Evolutionary conservation across 2,329 filamentous ascomycete species (phyloP).

Genomic region (Nectriaceae sp.): DNA sequence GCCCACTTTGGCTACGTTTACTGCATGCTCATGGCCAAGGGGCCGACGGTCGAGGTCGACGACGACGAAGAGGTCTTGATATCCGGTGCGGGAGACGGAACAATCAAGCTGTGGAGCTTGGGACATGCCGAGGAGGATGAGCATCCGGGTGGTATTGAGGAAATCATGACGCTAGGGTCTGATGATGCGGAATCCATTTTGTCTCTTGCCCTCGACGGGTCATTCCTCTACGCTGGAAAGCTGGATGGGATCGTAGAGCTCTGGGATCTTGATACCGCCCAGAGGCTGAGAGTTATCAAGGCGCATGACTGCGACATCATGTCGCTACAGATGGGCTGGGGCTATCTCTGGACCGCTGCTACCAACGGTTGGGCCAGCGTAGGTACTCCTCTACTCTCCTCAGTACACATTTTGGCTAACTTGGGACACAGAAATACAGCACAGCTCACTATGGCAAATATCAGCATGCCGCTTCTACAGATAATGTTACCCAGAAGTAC

Average conservation of each 20-base stretch:
- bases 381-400: constrained; percentile 35
- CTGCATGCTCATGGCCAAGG: constrained; percentile 86
- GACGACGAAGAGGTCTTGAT: constrained; percentile 79
- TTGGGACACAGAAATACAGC: constrained; percentile 68
- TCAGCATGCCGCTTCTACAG: constrained; percentile 47
- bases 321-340: constrained; percentile 82
- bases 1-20: constrained; percentile 96
- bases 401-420: too few relatives aligned
- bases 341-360: constrained; percentile 84
- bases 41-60: constrained; percentile 66
- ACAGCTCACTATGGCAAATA: constrained; percentile 65
- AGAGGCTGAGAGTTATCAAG: constrained; percentile 84
- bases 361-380: constrained; percentile 86
- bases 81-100: constrained; percentile 90
- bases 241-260: constrained; percentile 87
- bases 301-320: constrained; percentile 81
- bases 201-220: constrained; percentile 83
- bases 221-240: constrained; percentile 90
- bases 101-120: constrained; percentile 90
- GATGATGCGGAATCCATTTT: constrained; percentile 68
- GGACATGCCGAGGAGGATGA: constrained; percentile 38
- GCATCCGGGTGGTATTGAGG: constrained; percentile 60
- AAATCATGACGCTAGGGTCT: constrained; percentile 66
- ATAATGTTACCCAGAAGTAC: constrained; percentile 74
- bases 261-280: constrained; percentile 94